These are phyloP conservation scores for Cercospora brassicicola DNA, from an alignment of 2,329 filamentous ascomycete species.

Conservation along the genomic window DNA sequence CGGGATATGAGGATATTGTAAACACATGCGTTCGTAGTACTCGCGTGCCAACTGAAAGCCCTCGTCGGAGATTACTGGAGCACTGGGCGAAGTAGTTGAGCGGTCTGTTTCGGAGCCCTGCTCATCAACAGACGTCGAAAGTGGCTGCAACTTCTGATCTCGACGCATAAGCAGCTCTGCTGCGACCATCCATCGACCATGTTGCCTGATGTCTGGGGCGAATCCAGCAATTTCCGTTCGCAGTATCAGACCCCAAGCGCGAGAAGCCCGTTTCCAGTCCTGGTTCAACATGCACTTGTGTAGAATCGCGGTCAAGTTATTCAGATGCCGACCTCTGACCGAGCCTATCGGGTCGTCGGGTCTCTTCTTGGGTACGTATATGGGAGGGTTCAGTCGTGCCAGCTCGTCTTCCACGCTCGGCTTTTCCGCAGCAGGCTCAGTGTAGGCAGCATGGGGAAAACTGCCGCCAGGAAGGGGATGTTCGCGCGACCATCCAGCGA, in stretches of 20 bases:
- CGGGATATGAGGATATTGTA: slow-evolving; percentile 71
- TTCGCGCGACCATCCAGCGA: slow-evolving; percentile 46
- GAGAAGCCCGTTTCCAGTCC: slow-evolving; percentile 69
- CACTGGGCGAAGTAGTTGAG: neutral
- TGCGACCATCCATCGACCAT: slow-evolving; percentile 77
- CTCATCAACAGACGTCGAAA: slow-evolving; percentile 3
- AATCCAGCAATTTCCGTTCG: slow-evolving; percentile 59
- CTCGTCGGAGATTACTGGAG: slow-evolving; percentile 30
- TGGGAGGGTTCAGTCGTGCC: slow-evolving; percentile 44
- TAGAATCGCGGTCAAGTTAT: slow-evolving; percentile 66
- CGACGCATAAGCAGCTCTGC: slow-evolving; percentile 76
- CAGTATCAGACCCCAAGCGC: slow-evolving; percentile 73
- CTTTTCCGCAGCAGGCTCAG: slow-evolving; percentile 31
- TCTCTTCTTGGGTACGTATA: slow-evolving; percentile 37
- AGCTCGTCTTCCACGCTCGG: slow-evolving; percentile 42
- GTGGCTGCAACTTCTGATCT: slow-evolving; percentile 18
- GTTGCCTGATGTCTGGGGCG: slow-evolving; percentile 66
- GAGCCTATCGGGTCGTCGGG: slow-evolving; percentile 29
- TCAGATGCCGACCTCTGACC: slow-evolving; percentile 59
- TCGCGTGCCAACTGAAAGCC: slow-evolving; percentile 60
- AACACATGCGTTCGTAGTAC: slow-evolving; percentile 77
- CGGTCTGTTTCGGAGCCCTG: neutral
- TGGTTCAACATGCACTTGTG: slow-evolving; percentile 70
- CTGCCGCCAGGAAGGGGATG: slow-evolving; percentile 43
- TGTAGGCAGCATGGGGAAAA: slow-evolving; percentile 48